Evolutionary conservation across 768 basidiomycete genomes (phyloP).

Genomic region (Lactarius sp.): DNA sequence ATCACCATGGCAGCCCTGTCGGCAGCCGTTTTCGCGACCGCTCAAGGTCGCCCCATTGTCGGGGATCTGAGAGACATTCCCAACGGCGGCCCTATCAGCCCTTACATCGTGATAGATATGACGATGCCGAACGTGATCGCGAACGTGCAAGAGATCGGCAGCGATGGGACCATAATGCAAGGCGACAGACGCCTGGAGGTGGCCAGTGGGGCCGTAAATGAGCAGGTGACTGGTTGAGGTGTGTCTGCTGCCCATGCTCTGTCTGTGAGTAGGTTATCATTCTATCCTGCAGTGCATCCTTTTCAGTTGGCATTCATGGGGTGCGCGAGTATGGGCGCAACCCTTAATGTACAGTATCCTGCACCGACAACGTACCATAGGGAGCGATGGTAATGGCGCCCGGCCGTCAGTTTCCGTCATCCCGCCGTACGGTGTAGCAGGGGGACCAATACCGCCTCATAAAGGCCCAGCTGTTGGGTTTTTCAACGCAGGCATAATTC

Average conservation of each 20-base stretch:
- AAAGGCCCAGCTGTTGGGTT: not conserved
- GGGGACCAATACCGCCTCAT: not conserved
- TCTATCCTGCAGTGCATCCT: not conserved
- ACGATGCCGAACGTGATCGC: constrained; percentile 33
- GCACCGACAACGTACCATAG: not conserved
- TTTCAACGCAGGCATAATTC: not conserved
- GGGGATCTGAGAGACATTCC: constrained; percentile 15
- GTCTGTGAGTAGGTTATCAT: not conserved
- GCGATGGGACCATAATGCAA: constrained; percentile 42
- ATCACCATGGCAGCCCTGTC: constrained; percentile 24
- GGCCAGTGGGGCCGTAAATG: not conserved
- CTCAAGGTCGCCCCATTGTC: constrained; percentile 27
- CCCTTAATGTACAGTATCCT: not conserved
- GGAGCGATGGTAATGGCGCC: not conserved
- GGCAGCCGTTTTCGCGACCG: constrained; percentile 15
- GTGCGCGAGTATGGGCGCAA: not conserved
- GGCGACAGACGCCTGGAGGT: not conserved
- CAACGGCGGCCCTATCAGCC: not conserved
- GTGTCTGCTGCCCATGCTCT: not conserved
- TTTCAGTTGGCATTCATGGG: not conserved
- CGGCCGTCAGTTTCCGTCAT: not conserved
- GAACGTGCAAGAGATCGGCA: constrained; percentile 45
- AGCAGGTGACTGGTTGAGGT: not conserved
- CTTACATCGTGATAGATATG: constrained; percentile 30
- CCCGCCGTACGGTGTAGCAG: not conserved